phyloP scores from a whole-genome alignment of 176 grass and related monocot species.

The Rhynchospora breviuscula region DNA sequence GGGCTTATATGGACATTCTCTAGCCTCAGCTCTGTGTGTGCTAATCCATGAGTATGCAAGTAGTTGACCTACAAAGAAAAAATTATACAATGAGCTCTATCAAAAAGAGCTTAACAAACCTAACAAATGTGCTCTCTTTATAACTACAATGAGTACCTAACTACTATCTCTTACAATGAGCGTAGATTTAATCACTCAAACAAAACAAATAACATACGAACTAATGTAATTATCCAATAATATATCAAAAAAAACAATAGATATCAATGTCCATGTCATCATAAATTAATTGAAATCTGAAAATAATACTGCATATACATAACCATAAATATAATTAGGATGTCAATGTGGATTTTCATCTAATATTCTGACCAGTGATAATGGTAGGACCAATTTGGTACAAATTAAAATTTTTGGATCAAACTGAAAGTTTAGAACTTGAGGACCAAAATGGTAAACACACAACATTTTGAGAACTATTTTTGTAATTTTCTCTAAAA shows the following conservation, averaged over 20 bases:
- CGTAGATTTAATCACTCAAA: neutral
- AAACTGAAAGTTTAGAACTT: neutral
- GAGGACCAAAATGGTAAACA: neutral
- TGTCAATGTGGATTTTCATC: too few relatives aligned
- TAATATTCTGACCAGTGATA: too few relatives aligned
- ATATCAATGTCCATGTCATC: too few relatives aligned
- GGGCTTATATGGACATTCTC: slow-evolving; percentile 97
- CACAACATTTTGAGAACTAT: too few relatives aligned
- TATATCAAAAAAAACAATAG: too few relatives aligned
- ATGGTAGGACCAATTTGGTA: too few relatives aligned
- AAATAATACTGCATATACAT: too few relatives aligned
- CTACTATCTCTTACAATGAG: neutral
- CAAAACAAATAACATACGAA: too few relatives aligned
- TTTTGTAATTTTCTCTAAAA: neutral
- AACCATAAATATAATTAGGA: too few relatives aligned
- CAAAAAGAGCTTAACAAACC: neutral
- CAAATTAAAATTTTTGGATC: too few relatives aligned
- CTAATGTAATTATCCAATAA: too few relatives aligned
- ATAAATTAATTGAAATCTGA: too few relatives aligned
- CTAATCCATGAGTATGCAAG: slow-evolving; percentile 90
- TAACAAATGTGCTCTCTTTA: neutral
- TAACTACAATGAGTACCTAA: neutral
- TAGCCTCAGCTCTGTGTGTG: slow-evolving; percentile 82
- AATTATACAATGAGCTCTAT: neutral
- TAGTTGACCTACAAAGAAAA: slow-evolving; percentile 67